phyloP scores from a whole-genome alignment of 768 basidiomycete genomes.

The Hysterangium stoloniferum region DNA sequence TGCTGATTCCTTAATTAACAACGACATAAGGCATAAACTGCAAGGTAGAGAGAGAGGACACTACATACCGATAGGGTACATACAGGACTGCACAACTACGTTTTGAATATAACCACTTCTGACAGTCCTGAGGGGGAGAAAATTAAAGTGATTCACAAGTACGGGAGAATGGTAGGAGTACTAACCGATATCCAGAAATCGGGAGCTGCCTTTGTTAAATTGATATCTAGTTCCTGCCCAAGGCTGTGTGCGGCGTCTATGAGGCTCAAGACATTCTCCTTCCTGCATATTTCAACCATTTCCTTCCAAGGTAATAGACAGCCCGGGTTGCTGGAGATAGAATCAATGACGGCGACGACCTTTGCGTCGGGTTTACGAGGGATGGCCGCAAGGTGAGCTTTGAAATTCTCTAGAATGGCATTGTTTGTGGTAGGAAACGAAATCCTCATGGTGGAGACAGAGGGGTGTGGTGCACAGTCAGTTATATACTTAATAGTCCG shows the following conservation, averaged over 20 bases:
- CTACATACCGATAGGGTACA: slow-evolving; percentile 52
- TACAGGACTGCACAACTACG: slow-evolving; percentile 65
- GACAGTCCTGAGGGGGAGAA: slow-evolving; percentile 50
- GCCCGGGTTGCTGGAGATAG: slow-evolving; percentile 56
- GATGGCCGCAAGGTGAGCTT: slow-evolving; percentile 27
- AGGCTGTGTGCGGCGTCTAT: slow-evolving; percentile 77
- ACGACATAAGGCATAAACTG: background rate
- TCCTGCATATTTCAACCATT: slow-evolving; percentile 54
- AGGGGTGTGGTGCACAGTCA: slow-evolving; percentile 50
- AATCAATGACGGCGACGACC: slow-evolving; percentile 64
- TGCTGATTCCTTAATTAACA: slow-evolving; percentile 48
- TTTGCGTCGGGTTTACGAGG: slow-evolving; percentile 28
- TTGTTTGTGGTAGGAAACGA: slow-evolving; percentile 50
- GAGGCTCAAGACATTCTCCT: slow-evolving; percentile 57
- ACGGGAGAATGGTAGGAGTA: slow-evolving; percentile 9
- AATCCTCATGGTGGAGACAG: slow-evolving; percentile 39
- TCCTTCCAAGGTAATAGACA: slow-evolving; percentile 62
- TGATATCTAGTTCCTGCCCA: slow-evolving; percentile 58
- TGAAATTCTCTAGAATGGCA: slow-evolving; percentile 45
- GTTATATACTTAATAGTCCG: slow-evolving; percentile 44
- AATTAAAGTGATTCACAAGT: background rate
- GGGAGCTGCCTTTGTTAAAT: slow-evolving; percentile 46
- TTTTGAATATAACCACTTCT: slow-evolving; percentile 79
- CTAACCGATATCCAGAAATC: slow-evolving; percentile 77
- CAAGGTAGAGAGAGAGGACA: background rate